Conservation (phyloP, 2,329 filamentous ascomycete species). For the Aspergillus pseudoglaucus region DNA sequence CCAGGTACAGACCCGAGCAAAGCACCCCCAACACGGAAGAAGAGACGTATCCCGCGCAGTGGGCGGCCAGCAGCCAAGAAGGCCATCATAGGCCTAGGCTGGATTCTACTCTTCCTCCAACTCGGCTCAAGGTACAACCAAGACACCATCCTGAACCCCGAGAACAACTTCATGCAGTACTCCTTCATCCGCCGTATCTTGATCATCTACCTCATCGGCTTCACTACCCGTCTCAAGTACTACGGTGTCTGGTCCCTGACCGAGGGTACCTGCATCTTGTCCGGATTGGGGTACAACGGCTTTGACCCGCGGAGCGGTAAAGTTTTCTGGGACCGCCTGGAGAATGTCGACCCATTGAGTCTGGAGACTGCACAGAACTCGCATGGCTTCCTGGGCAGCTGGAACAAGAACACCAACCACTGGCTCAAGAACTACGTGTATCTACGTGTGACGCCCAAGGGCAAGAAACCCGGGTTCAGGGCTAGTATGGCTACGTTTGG, state of each 20-base stretch:
- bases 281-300: slow-evolving; percentile 90
- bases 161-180: slow-evolving; percentile 60
- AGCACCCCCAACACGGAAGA: slow-evolving; percentile 77
- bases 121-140: slow-evolving; percentile 63
- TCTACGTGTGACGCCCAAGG: slow-evolving; percentile 85
- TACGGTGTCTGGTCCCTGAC: slow-evolving; percentile 93
- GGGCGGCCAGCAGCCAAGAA: slow-evolving; percentile 78
- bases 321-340: slow-evolving; percentile 81
- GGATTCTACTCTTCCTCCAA: slow-evolving; percentile 73
- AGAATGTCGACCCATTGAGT: slow-evolving; percentile 79
- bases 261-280: slow-evolving; percentile 89
- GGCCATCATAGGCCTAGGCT: slow-evolving; percentile 63
- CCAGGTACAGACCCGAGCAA: slow-evolving; percentile 75
- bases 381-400: slow-evolving; percentile 81
- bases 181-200: slow-evolving; percentile 67
- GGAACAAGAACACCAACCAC: slow-evolving; percentile 98
- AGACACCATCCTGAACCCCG: slow-evolving; percentile 57
- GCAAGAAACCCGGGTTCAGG: slow-evolving; percentile 92
- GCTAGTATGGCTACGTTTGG: slow-evolving; percentile 90
- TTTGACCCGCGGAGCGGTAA: slow-evolving; percentile 78
- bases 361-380: slow-evolving; percentile 91
- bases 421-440: slow-evolving; percentile 97
- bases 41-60: slow-evolving; percentile 86
- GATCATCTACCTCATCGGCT: slow-evolving; percentile 73
- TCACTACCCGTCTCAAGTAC: slow-evolving; percentile 83